Evolutionary conservation across 192 early-diverging fungal genomes (phyloP), one percentile per base, ranked within the genome.

Genomic region (Entrophospora sp.): DNA sequence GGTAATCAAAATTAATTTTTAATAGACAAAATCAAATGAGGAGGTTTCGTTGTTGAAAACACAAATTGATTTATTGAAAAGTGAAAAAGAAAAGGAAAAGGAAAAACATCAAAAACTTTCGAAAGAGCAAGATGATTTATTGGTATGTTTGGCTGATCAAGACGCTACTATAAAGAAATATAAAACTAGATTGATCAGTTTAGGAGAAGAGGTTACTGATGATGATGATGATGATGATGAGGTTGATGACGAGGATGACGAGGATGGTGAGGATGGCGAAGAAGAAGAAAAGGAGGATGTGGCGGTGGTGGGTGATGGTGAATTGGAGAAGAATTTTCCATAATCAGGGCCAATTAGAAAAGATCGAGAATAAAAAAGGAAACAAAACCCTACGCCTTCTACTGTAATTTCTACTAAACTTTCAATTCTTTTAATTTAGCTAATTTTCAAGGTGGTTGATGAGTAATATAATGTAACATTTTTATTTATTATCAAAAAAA

Each of bases 81-180:
- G 18, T 64, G 24, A 69, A 53, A 16, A 52, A 14, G 12, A 43
- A 57, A 30, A 36, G 31, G 4, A 40, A 66, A n/a, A 56, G 69
- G 22, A 30, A 45, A 7, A 43, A 31, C n/a, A 77, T 65, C 58
- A 61, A 68, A 35, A 81, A 64, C 63, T 87, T 40, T 67, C 77
- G 64, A 83, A 85, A 69, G 89, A 92, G 64, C 89, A 91, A 52
- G 93, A 93, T 57, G 93, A 95, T 67, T 67, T 94, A 57, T 75
- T 94, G 35, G 84, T 92, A 30, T 90, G 83, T 55, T 67, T 94
- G 63, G 90, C 89, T 2, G 93, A 95, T 46, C 90, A 91, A 67
- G 91, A 93, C 60, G 79, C 80, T 28, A 79, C 79, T 65, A 78
- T 82, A 44, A 80, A 79, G 64, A 71, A 78, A 30, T 77, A 80